Conservation (phyloP, 768 basidiomycete genomes). For the Hypholoma sublateritium region DNA sequence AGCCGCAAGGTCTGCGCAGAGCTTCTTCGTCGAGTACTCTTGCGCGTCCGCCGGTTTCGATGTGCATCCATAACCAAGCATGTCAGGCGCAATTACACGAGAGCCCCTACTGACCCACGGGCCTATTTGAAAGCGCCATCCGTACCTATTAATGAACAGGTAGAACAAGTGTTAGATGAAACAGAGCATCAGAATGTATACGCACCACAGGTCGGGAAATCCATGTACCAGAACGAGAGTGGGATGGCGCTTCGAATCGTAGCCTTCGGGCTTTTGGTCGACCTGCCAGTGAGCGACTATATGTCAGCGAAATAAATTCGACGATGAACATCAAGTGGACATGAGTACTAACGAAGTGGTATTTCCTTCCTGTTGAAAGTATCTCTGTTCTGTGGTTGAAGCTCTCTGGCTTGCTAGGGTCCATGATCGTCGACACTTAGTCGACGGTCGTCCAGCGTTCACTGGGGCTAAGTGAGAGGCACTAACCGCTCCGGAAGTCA, state of each 20-base stretch:
- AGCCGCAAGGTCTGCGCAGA: constrained; percentile 63
- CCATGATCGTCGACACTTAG: constrained; percentile 35
- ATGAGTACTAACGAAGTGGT: constrained; percentile 55
- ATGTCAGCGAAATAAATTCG: background rate
- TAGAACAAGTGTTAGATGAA: background rate
- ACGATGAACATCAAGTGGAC: background rate
- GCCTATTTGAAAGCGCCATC: constrained; percentile 73
- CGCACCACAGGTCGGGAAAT: constrained; percentile 66
- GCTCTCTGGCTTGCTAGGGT: constrained; percentile 36
- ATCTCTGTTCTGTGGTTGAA: constrained; percentile 54
- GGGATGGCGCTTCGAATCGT: constrained; percentile 37
- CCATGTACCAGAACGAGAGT: constrained; percentile 79
- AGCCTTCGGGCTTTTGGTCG: constrained; percentile 56
- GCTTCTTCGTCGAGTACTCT: constrained; percentile 59
- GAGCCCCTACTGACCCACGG: constrained; percentile 65
- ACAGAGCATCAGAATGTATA: background rate
- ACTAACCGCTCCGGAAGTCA: background rate
- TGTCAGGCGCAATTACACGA: constrained; percentile 62
- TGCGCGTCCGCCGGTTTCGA: constrained; percentile 56
- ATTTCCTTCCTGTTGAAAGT: constrained; percentile 60
- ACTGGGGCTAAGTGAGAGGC: too few relatives aligned
- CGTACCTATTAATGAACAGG: constrained; percentile 48
- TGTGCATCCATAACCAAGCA: constrained; percentile 67
- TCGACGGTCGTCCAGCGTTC: too few relatives aligned
- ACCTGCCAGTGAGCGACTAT: constrained; percentile 23